Percentiles rank a stretch among this genome's conserved stretches.
Conservation (phyloP, 257 asterid species). For the Nicotiana noctiflora region DNA sequence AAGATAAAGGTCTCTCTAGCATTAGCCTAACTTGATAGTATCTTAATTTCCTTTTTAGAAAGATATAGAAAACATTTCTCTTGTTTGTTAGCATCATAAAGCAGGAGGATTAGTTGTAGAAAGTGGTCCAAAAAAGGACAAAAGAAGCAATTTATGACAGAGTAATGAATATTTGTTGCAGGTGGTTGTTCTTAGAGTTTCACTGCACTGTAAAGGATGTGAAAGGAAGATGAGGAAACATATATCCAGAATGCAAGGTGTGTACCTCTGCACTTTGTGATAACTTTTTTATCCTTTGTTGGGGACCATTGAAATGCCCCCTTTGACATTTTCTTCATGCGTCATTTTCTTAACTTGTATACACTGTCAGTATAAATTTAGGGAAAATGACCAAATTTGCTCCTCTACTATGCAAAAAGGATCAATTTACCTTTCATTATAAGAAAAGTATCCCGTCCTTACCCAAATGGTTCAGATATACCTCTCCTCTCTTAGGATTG, state of each 20-base stretch:
- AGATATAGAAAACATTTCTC: neutral
- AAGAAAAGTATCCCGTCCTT: too few relatives aligned
- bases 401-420: too few relatives aligned
- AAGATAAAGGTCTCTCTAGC: neutral
- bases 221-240: constrained; percentile 19
- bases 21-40: neutral
- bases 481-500: too few relatives aligned
- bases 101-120: neutral
- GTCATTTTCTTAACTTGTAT: too few relatives aligned
- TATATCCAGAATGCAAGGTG: constrained; percentile 20
- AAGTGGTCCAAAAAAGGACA: neutral
- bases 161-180: constrained; percentile 11
- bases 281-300: neutral
- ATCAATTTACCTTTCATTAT: too few relatives aligned
- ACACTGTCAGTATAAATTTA: too few relatives aligned
- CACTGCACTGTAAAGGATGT: constrained; percentile 20
- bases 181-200: constrained; percentile 20
- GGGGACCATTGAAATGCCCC: neutral
- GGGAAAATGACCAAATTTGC: too few relatives aligned
- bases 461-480: too few relatives aligned
- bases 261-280: neutral
- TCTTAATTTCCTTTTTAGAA: neutral
- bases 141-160: neutral
- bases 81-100: neutral
- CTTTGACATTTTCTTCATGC: neutral